Percentiles rank a stretch among this genome's conserved stretches.
phyloP scores from a whole-genome alignment of 768 basidiomycete genomes.

The Leccinum subgranulosum region DNA sequence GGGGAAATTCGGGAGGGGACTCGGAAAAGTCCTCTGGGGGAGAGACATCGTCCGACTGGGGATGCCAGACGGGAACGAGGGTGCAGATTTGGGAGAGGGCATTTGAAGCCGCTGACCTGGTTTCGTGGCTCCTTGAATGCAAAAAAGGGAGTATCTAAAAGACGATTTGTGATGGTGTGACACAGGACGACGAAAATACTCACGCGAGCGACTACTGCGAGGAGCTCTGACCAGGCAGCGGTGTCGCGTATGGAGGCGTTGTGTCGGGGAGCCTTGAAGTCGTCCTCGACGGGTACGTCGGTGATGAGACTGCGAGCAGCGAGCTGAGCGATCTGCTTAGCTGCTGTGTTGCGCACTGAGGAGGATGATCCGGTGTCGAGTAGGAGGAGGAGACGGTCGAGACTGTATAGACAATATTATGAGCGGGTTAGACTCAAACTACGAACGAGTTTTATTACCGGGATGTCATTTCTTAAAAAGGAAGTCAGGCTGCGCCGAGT shows the following conservation, averaged over 20 bases:
- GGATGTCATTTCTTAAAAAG: slow-evolving; percentile 69
- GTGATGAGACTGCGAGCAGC: slow-evolving; percentile 82
- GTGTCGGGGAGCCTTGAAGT: slow-evolving; percentile 59
- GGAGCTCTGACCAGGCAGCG: slow-evolving; percentile 85
- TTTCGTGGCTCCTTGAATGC: slow-evolving; percentile 90
- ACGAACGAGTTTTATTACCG: slow-evolving; percentile 43
- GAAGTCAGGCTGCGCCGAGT: slow-evolving; percentile 52
- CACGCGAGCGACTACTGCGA: slow-evolving; percentile 89
- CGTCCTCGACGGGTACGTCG: slow-evolving; percentile 79
- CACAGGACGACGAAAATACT: slow-evolving; percentile 11
- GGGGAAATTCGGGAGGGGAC: slow-evolving; percentile 57
- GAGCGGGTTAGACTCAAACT: neutral
- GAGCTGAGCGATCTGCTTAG: slow-evolving; percentile 91
- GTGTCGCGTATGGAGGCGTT: slow-evolving; percentile 60
- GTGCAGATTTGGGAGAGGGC: slow-evolving; percentile 87
- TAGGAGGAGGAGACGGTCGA: slow-evolving; percentile 94
- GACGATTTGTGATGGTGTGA: neutral
- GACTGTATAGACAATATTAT: slow-evolving; percentile 44
- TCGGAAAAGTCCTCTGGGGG: slow-evolving; percentile 26
- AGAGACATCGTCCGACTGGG: slow-evolving; percentile 28
- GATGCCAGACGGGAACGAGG: slow-evolving; percentile 76
- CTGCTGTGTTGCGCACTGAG: slow-evolving; percentile 91
- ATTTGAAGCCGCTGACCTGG: slow-evolving; percentile 83
- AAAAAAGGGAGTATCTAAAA: slow-evolving; percentile 83
- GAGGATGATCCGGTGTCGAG: slow-evolving; percentile 92